Conservation (phyloP, 306 rosid species). For the Cucumis hystrix region DNA sequence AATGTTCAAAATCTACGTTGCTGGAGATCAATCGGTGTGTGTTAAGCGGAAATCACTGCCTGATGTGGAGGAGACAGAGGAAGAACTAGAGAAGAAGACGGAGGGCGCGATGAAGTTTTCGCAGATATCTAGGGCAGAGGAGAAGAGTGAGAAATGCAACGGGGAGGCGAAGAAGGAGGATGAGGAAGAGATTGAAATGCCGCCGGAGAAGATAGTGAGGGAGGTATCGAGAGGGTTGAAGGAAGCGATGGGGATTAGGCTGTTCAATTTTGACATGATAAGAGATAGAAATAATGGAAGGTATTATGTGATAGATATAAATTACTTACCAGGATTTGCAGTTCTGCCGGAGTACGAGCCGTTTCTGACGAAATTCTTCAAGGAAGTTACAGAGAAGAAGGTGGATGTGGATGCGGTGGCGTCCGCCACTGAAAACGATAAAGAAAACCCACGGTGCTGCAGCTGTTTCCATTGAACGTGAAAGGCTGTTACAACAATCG, state of each 20-base stretch:
- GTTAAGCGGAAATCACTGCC: slow-evolving; percentile 87
- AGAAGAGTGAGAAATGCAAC: background rate
- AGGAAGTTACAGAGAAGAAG: slow-evolving; percentile 32
- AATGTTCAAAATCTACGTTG: slow-evolving; percentile 77
- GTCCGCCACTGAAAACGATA: background rate
- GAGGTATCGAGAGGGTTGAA: slow-evolving; percentile 59
- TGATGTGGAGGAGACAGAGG: slow-evolving; percentile 51
- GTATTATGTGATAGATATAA: slow-evolving; percentile 78
- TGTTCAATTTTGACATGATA: slow-evolving; percentile 81
- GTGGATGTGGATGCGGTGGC: background rate
- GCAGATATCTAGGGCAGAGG: slow-evolving; percentile 58
- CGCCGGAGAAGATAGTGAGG: slow-evolving; percentile 39
- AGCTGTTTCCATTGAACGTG: background rate
- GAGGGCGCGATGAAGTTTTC: slow-evolving; percentile 58
- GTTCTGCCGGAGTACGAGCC: slow-evolving; percentile 78
- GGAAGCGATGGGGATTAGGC: slow-evolving; percentile 40
- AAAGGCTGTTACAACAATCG: background rate
- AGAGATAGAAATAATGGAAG: slow-evolving; percentile 45
- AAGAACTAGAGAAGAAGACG: slow-evolving; percentile 19
- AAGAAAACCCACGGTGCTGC: background rate
- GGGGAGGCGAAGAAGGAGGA: background rate
- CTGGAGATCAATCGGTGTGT: slow-evolving; percentile 50
- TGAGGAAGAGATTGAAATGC: slow-evolving; percentile 62
- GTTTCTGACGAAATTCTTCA: slow-evolving; percentile 68
- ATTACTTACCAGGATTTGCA: slow-evolving; percentile 92